These are phyloP conservation scores for Botrytis fabae DNA, from an alignment of 2,329 filamentous ascomycete genomes.

Conservation along the genomic window DNA sequence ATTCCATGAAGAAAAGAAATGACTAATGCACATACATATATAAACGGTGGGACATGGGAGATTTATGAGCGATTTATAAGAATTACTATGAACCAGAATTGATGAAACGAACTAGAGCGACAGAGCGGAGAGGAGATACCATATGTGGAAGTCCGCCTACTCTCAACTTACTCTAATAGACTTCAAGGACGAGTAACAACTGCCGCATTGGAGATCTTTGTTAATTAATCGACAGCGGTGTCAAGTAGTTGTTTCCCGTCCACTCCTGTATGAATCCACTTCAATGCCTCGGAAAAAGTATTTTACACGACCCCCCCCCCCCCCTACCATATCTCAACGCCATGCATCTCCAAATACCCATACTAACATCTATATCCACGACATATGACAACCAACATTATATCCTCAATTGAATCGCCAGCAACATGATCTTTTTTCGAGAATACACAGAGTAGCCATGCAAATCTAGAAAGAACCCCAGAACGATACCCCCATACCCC, in stretches of 20 bases:
- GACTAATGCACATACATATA: neutral
- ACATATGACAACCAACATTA: neutral
- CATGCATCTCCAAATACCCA: conserved; percentile 1
- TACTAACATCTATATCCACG: neutral
- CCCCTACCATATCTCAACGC: neutral
- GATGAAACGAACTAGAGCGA: neutral
- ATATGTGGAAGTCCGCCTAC: neutral
- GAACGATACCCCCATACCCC: neutral
- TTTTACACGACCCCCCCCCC: neutral
- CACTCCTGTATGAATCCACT: neutral
- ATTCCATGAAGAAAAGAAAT: neutral
- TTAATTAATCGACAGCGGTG: neutral
- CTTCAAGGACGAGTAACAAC: neutral
- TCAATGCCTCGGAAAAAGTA: neutral
- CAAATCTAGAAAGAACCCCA: neutral
- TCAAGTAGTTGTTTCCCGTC: neutral
- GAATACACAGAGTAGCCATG: accelerated
- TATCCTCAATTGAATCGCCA: neutral
- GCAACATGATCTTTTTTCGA: neutral
- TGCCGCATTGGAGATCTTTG: neutral
- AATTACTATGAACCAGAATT: neutral
- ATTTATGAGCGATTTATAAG: neutral
- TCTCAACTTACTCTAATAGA: neutral
- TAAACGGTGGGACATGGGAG: neutral
- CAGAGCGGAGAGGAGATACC: neutral